Evolutionary conservation across 257 asterid genomes (phyloP), one percentile per base, ranked within the genome.

Genomic region (Ballota nigra): DNA sequence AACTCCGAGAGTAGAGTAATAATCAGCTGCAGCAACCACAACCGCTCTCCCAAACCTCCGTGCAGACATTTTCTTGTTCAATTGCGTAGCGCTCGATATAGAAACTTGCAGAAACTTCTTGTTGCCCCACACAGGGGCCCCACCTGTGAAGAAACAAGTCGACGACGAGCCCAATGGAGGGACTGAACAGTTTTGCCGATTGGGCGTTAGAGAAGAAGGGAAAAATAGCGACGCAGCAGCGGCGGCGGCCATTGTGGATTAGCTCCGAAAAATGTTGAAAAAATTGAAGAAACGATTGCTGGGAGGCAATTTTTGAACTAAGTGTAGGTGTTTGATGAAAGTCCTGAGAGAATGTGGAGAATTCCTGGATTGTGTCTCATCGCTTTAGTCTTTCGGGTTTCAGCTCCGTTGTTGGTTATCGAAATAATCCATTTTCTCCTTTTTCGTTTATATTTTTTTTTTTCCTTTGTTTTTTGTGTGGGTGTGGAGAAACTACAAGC

Each of bases 1-100:
- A 31, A 92, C 93, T 20, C 99, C 98, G n/a, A 95, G 94, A 40
- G 98, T 89, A 24, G 97, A 86, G 80, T 95, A 95, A 73, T 86
- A 95, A 88, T 95, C 98, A 47, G 94, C 94, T 12, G 91, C 96
- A n/a, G 97, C 95, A 61, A 82, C 83, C 72, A 91, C 92, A 36
- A 85, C 81, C 58, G 82, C 83, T 71, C 92, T 89, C 75, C 88
- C 79, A 62, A 82, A 86, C 79, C 97, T 87, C 86, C 81, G 75
- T 0, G 89, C 86, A 7, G 80, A 72, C 77, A 85, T 84, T 83
- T 75, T 86, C 83, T 68, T 83, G 62, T 70, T 79, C 81, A 60
- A 87, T 75, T 81, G 92, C n/a, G 88, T 64, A 12, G 89, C 73
- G 36, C 87, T 78, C 29, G 87, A 83, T 29, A 83, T 16, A 1